These are phyloP conservation scores for Plasmodium falciparum DNA, from an alignment of 169 alveolate genomes.

Conservation along the genomic window DNA sequence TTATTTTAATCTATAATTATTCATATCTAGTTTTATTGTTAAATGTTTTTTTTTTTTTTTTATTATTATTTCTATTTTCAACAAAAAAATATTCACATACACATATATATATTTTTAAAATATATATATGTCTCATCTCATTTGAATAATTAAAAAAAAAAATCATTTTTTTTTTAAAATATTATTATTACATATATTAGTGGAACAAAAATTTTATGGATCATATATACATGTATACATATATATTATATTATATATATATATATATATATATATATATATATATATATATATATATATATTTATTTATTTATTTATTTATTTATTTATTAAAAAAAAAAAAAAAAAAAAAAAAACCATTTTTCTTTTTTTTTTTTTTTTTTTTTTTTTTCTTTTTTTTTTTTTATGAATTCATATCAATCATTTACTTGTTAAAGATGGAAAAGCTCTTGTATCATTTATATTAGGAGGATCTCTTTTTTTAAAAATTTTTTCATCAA, in stretches of 20 bases:
- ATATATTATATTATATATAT: slow-evolving; percentile 17
- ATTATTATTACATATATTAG: neutral
- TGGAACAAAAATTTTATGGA: no score
- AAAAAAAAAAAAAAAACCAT: slow-evolving; percentile 9
- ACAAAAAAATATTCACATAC: slow-evolving; percentile 47
- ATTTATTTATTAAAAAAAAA: slow-evolving; percentile 22
- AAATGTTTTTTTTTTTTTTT: neutral
- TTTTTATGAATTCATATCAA: neutral
- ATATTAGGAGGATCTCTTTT: slow-evolving; percentile 77
- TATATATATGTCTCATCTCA: slow-evolving; percentile 36
- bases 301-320: slow-evolving; percentile 18
- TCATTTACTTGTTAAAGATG: slow-evolving; percentile 65
- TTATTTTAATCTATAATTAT: no score
- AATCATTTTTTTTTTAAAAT: slow-evolving; percentile 26
- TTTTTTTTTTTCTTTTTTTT: no score
- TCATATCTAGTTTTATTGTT: no score
- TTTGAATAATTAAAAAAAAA: slow-evolving; percentile 50
- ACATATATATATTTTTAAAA: slow-evolving; percentile 12
- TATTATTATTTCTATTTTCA: neutral
- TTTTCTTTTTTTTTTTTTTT: no score
- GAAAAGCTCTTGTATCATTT: slow-evolving; percentile 72
- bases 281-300: slow-evolving; percentile 12
- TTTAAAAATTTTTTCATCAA: slow-evolving; percentile 64
- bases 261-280: slow-evolving; percentile 21
- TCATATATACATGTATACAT: neutral